Base-by-base conservation (phyloP, 306 rosid genomes). In the Astragalus glycyphyllos region DNA sequence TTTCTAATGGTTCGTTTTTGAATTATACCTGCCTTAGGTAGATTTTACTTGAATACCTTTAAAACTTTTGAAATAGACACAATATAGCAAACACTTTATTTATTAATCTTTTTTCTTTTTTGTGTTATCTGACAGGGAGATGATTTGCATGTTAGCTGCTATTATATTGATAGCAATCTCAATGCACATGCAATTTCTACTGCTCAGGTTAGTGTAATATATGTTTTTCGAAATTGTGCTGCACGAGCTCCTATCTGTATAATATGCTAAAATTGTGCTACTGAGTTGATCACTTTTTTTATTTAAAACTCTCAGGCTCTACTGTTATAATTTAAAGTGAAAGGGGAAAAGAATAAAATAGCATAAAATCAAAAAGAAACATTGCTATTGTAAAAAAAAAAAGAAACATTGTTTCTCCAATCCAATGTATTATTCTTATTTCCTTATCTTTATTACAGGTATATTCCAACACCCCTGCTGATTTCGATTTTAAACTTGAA, bases 401-500 rank as follows among this genome's bases (percentile, higher is more conserved):
- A 35, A 15, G 35, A 8, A 71, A 63, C 15, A 11, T 13, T 56
- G 56, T 45, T 51, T 77, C 49, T 48, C 8, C 23, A 37, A 20
- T 73, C 23, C 17, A 61, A 61, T 41, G n/a, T n/a, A n/a, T 49
- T 48, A 6, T 73, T 64, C 61, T 69, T 42, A 73, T 80, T 71
- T 68, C 29, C 35, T 6, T 32, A 48, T 77, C 14, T 32, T 68
- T 37, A 53, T 70, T 46, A 42, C 83, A 93, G 98, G 79, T 90
- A 34, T 93, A 93, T 84, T 93, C 98, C 37, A 93, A 93, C 85
- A 93, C 98, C 29, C 98, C 98, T 0, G 87, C 96, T 6, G 98
- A 93, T 80, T 93, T 93, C 83, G 98, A 93, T 84, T 93, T 90
- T 84, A 93, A 93, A 85, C 89, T 93, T 46, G 93, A 84, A 84